Percentiles rank a stretch among this genome's conserved stretches.
Evolutionary conservation across 2,329 filamentous ascomycete genomes (phyloP).

Genomic region (Aspergillus novoparasiticus): DNA sequence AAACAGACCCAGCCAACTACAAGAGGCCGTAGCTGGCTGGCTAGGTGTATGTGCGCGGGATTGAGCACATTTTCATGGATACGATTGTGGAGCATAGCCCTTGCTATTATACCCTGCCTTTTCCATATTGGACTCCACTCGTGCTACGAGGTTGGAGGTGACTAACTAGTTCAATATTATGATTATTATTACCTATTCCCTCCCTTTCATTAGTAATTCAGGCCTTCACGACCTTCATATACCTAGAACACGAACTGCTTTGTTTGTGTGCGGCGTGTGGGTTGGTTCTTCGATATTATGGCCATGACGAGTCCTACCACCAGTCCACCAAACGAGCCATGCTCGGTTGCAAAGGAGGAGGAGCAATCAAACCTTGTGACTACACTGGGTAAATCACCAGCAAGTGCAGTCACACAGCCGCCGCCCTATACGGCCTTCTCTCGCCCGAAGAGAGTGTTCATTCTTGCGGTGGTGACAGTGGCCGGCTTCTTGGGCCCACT

Average conservation of each 20-base stretch:
- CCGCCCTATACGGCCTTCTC: slow-evolving; percentile 44
- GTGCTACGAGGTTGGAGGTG: not conserved
- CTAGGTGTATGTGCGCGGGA: not conserved
- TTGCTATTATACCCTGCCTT: not conserved
- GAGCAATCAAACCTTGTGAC: not conserved
- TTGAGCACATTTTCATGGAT: not conserved
- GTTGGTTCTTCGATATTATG: too few species aligned
- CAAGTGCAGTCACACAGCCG: not conserved
- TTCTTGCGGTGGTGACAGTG: slow-evolving; percentile 43
- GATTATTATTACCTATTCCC: not conserved
- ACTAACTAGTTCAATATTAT: not conserved
- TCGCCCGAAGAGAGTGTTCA: slow-evolving; percentile 37
- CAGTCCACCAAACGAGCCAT: not conserved
- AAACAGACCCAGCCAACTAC: not conserved
- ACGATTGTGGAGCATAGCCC: not conserved
- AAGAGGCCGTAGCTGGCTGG: not conserved
- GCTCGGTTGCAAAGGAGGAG: not conserved
- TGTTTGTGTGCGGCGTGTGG: not conserved
- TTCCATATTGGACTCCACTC: not conserved
- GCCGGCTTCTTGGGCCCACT: slow-evolving; percentile 49
- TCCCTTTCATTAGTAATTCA: not conserved
- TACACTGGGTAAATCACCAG: not conserved
- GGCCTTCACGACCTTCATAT: not conserved
- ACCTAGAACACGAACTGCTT: not conserved
- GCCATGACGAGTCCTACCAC: not conserved